These are phyloP conservation scores for Peniophora sp. DNA, from an alignment of 1,284 basidiomycete genomes.

Conservation along the genomic window DNA sequence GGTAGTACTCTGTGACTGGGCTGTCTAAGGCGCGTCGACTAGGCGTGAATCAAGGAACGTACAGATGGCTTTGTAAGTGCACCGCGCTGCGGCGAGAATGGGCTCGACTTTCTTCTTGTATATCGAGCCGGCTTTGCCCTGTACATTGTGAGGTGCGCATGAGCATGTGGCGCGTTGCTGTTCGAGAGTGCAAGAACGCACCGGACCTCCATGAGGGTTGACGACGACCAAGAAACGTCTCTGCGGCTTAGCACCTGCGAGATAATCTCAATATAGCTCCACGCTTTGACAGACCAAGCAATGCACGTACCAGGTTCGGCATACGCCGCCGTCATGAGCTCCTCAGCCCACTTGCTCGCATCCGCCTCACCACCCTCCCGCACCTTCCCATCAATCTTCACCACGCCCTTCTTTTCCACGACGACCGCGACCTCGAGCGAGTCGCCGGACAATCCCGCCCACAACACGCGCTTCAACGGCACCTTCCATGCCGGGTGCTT, in stretches of 20 bases:
- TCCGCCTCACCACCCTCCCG: slow-evolving; percentile 24
- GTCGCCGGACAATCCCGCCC: slow-evolving; percentile 31
- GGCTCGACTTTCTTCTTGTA: slow-evolving; percentile 72
- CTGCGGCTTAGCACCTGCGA: slow-evolving; percentile 41
- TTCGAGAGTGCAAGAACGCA: slow-evolving; percentile 19
- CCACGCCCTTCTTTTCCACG: slow-evolving; percentile 30
- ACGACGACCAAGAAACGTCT: slow-evolving; percentile 66
- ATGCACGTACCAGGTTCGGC: slow-evolving; percentile 33
- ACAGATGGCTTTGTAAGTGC: slow-evolving; percentile 56
- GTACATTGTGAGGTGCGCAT: background rate
- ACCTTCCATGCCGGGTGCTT: slow-evolving; percentile 18
- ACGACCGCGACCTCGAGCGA: slow-evolving; percentile 41
- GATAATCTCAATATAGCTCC: slow-evolving; percentile 3
- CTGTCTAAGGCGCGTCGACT: background rate
- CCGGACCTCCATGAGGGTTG: slow-evolving; percentile 81
- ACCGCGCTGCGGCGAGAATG: slow-evolving; percentile 73
- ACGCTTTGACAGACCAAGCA: slow-evolving; percentile 3
- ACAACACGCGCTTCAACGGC: slow-evolving; percentile 42
- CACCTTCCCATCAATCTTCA: slow-evolving; percentile 35
- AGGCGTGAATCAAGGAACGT: slow-evolving; percentile 22
- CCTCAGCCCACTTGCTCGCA: slow-evolving; percentile 48
- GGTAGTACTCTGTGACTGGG: slow-evolving; percentile 4
- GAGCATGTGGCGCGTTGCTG: background rate
- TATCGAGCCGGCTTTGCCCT: slow-evolving; percentile 64
- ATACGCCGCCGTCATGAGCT: slow-evolving; percentile 55